These are phyloP conservation scores for Botrytis cinerea DNA, from an alignment of 2,329 filamentous ascomycete genomes.

Conservation along the genomic window DNA sequence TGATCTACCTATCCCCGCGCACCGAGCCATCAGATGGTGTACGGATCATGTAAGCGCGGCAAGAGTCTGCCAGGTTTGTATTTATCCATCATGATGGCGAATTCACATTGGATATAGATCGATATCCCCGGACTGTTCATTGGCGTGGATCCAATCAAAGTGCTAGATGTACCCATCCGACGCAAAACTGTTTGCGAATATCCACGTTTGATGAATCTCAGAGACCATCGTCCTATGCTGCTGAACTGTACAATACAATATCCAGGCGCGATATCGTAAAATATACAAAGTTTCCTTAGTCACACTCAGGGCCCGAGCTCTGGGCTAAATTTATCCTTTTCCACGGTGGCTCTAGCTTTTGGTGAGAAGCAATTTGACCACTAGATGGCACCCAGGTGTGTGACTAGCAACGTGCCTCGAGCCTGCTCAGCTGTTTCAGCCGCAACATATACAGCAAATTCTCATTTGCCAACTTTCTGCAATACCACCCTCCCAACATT, in stretches of 20 bases:
- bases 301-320: no score
- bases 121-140: background rate
- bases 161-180: no score
- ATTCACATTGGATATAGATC: background rate
- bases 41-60: background rate
- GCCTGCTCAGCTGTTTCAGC: background rate
- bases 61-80: background rate
- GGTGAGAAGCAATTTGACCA: accelerated
- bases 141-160: no score
- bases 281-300: no score
- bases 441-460: background rate
- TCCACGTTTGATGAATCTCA: background rate
- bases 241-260: no score
- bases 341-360: background rate
- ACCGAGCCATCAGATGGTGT: background rate
- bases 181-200: no score
- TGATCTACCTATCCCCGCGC: background rate
- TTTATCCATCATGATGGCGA: background rate
- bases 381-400: background rate
- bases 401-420: background rate
- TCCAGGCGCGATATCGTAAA: no score
- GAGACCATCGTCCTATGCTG: background rate
- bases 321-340: background rate
- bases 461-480: background rate
- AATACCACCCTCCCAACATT: background rate